Base-by-base conservation (phyloP, 495 filamentous ascomycete genomes). In the Cetradonia linearis region DNA sequence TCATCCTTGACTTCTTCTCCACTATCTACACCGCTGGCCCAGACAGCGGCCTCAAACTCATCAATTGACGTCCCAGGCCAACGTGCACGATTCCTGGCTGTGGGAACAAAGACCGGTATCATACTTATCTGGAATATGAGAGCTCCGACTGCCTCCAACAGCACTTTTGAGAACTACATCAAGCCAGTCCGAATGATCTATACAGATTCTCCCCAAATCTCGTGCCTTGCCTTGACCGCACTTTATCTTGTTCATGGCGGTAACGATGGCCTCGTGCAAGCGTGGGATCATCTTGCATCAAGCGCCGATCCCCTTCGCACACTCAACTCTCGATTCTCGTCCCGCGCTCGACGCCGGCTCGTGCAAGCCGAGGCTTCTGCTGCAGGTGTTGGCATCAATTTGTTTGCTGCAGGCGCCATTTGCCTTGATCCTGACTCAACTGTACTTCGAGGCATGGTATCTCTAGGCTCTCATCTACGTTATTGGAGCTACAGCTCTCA, bases 211-310 rank as follows among this genome's bases (percentile, higher is more conserved):
- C 91, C 93, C 1, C 79, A 88, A 65, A 83, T 98, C 13, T 86
- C 92, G 11, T 89, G 82, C 64, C 71, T 98, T n/a, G 93, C 86
- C 7, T 69, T 96, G 25, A 88, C 91, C 2, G 89, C 91, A 13
- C 77, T 97, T 9, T 90, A 92, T 66, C 71, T 98, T 30, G 86
- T 96, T 2, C 89, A 95, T 70, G 93, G 93, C 31, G 93, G 93
- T 47, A 95, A 88, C 64, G 93, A 98, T 70, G 92, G 93, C 11
- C 81, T 97, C 9, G 91, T 97, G 9, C 93, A 97, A 68, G 88
- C 89, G 7, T 98, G 94, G 94, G 93, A 98, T 76, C 90, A 88
- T 25, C 73, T 98, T 28, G 89, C 86, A 2, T 97, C 93, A 0
- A 86, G 80, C 7, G 74, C 80, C 11, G 80, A 83, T 28, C 90